These are phyloP conservation scores for Ophiobolus disseminans DNA, from an alignment of 2,329 filamentous ascomycete genomes.

Conservation along the genomic window DNA sequence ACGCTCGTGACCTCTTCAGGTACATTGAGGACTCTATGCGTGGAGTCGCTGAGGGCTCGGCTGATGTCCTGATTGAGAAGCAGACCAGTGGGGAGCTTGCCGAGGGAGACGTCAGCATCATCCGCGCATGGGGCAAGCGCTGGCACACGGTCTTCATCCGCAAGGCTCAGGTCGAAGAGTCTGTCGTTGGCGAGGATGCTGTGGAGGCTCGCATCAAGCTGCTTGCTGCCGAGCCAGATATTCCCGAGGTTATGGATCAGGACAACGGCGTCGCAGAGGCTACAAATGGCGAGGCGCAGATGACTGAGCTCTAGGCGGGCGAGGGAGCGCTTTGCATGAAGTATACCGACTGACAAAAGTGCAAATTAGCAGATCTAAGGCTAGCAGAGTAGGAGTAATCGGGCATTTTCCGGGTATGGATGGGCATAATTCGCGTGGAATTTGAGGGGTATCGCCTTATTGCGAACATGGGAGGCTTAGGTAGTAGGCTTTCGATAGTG, in stretches of 20 bases:
- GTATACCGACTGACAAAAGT: too few relatives aligned
- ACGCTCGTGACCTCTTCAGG: conserved; percentile 80
- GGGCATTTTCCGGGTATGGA: background rate
- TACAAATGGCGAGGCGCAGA: conserved; percentile 34
- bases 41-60: conserved; percentile 74
- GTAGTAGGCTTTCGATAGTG: background rate
- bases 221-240: conserved; percentile 38
- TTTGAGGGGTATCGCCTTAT: too few relatives aligned
- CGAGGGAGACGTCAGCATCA: conserved; percentile 62
- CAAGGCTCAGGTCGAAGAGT: conserved; percentile 84
- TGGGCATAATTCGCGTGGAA: conserved; percentile 3
- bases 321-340: too few relatives aligned
- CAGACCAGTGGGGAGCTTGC: conserved; percentile 58
- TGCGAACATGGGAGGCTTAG: background rate
- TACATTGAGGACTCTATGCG: conserved; percentile 79
- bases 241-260: conserved; percentile 28
- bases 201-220: conserved; percentile 54
- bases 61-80: conserved; percentile 78
- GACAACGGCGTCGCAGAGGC: conserved; percentile 30
- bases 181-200: conserved; percentile 65
- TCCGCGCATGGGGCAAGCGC: conserved; percentile 80
- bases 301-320: conserved; percentile 17
- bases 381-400: background rate
- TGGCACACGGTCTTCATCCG: conserved; percentile 88
- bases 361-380: background rate